These are phyloP conservation scores for Cladosporium halotolerans DNA, from an alignment of 2,329 filamentous ascomycete species.

Conservation along the genomic window DNA sequence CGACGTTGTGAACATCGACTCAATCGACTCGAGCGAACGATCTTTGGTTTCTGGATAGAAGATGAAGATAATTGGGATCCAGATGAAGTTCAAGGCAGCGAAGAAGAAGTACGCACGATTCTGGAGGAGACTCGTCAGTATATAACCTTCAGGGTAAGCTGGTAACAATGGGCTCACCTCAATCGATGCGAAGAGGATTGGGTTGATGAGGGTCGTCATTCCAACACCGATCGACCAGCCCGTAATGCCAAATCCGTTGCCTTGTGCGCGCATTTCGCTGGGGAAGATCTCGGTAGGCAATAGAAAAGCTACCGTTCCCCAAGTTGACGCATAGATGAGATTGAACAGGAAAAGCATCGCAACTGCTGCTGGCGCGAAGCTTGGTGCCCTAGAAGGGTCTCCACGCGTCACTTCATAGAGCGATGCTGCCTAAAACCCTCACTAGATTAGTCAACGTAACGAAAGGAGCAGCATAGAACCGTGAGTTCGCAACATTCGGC, in stretches of 20 bases:
- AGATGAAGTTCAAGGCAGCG: slow-evolving; percentile 46
- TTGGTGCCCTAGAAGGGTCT: slow-evolving; percentile 31
- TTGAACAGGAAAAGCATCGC: slow-evolving; percentile 48
- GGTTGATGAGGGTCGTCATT: slow-evolving; percentile 46
- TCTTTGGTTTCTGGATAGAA: slow-evolving; percentile 40
- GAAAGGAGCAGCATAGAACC: not conserved
- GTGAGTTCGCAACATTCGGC: not conserved
- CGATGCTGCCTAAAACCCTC: slow-evolving; percentile 27
- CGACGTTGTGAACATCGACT: slow-evolving; percentile 45
- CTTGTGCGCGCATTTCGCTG: slow-evolving; percentile 51
- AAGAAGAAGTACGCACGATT: slow-evolving; percentile 49
- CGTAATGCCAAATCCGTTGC: slow-evolving; percentile 53
- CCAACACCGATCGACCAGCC: slow-evolving; percentile 55
- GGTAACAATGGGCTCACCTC: slow-evolving; percentile 17
- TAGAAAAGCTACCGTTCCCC: slow-evolving; percentile 45
- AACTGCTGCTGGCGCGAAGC: slow-evolving; percentile 42
- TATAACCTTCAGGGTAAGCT: not conserved
- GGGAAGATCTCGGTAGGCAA: slow-evolving; percentile 53
- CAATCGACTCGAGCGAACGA: slow-evolving; percentile 48
- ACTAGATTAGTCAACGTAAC: not conserved
- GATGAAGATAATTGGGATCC: slow-evolving; percentile 47
- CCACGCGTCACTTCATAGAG: slow-evolving; percentile 38
- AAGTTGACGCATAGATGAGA: slow-evolving; percentile 47
- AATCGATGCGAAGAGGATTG: slow-evolving; percentile 47
- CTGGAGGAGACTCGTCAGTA: slow-evolving; percentile 4